These are phyloP conservation scores for Helotiales sp. DNA, from an alignment of 2,329 filamentous ascomycete genomes.

Conservation along the genomic window DNA sequence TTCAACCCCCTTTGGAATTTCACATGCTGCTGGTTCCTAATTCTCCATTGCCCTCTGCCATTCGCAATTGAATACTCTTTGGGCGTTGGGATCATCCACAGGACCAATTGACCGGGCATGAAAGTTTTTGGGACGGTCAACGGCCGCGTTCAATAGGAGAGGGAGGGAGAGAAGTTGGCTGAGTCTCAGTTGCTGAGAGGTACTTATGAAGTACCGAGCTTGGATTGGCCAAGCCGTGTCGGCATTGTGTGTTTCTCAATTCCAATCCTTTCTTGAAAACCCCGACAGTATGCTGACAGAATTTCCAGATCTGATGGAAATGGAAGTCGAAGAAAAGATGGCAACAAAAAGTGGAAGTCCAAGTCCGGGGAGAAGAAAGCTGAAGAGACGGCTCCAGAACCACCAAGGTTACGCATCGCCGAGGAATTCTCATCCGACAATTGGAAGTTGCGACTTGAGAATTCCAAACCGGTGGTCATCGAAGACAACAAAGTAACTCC, in stretches of 20 bases:
- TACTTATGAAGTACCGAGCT: constrained; percentile 19
- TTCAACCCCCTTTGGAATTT: background rate
- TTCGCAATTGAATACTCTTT: background rate
- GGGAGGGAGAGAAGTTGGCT: background rate
- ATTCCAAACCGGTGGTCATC: background rate
- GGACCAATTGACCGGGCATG: constrained; percentile 9
- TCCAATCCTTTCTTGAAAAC: background rate
- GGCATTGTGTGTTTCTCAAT: constrained; percentile 12
- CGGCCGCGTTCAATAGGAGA: background rate
- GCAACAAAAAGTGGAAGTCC: background rate
- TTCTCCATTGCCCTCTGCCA: no score
- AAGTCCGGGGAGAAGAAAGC: background rate
- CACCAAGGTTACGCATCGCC: background rate
- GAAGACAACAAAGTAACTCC: background rate
- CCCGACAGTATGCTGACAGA: background rate
- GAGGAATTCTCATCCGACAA: constrained; percentile 1
- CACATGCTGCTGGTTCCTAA: background rate
- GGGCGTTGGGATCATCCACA: background rate
- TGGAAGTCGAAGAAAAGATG: background rate
- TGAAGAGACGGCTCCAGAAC: background rate
- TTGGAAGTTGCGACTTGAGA: background rate
- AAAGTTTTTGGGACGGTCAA: constrained; percentile 1
- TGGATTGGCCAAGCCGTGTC: constrained; percentile 20
- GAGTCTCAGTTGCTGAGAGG: background rate
- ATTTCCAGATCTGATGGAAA: background rate